Evolutionary conservation across 768 basidiomycete species (phyloP), one percentile per base, ranked within the genome.

Genomic region (Tephrocybe rancida): DNA sequence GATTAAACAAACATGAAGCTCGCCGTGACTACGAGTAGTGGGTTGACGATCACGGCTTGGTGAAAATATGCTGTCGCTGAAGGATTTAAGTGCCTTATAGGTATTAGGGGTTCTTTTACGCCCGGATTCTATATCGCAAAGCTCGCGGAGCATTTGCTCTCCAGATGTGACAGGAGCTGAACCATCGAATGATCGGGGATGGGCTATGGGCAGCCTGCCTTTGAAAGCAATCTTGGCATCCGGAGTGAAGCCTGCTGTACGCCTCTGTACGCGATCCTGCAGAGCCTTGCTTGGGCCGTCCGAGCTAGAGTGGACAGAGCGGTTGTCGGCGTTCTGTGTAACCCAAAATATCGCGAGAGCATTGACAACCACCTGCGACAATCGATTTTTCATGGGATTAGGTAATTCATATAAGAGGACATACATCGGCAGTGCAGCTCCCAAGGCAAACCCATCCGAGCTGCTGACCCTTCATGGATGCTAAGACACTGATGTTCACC

Each of bases 331-430:
- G 30, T 64, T 57, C n/a, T 66, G 60, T 30, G 77, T 76, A 4
- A 79, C 77, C 76, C 76, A 80, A 67, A 75, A 79, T 30, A 81
- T 67, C 2, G 76, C 75, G 29, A 70, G 51, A 9, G 79, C 76
- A 55, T 80, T 81, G 54, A 80, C 51, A 43, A 80, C 69, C 22
- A 80, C 76, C 75, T 79, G 44, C 13, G 6, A 18, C 3, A 43
- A 26, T n/a, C n/a, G n/a, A 49, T 26, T 19, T 35, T 54, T 24
- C 25, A 35, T 3, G 24, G 1, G 16, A n/a, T 2, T 29, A 14
- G 18, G 1, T 30, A 29, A 25, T n/a, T 7, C 21, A 16, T 45
- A 42, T 24, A 29, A 1, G 25, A 48, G 21, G n/a, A 52, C 70
- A 41, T 52, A 73, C 72, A 44, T 73, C 72, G 13, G 41, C 60